A percentile compares a stretch with the other conserved stretches of the same genome.
Conservation (phyloP, 495 filamentous ascomycete genomes). For the Xylaria flabelliformis region DNA sequence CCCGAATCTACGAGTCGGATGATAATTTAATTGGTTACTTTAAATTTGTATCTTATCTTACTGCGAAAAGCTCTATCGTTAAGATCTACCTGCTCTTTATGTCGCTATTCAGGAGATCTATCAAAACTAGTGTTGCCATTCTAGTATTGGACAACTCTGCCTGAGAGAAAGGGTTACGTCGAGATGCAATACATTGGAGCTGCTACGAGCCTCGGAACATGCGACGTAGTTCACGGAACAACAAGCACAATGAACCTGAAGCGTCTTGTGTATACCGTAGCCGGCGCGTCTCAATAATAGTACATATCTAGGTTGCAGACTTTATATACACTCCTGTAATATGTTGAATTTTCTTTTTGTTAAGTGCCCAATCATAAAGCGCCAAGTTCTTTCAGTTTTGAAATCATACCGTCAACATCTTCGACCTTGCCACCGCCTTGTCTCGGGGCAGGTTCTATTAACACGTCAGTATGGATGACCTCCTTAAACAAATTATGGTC, state of each 20-base stretch:
- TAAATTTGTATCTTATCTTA: too few relatives aligned
- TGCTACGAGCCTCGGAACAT: background rate
- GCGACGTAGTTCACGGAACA: background rate
- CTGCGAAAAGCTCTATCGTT: too few relatives aligned
- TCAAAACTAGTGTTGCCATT: too few relatives aligned
- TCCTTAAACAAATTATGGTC: background rate
- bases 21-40: too few relatives aligned
- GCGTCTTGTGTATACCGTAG: background rate
- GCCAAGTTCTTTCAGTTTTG: slow-evolving; percentile 93
- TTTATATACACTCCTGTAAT: slow-evolving; percentile 11
- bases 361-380: slow-evolving; percentile 66
- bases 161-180: background rate
- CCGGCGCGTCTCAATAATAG: background rate
- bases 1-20: background rate
- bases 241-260: background rate
- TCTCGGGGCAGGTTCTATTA: slow-evolving; percentile 79
- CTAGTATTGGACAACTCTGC: too few relatives aligned
- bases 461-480: slow-evolving; percentile 39
- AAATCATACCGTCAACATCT: slow-evolving; percentile 91
- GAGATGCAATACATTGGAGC: background rate
- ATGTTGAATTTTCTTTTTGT: slow-evolving; percentile 25
- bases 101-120: too few relatives aligned
- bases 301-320: slow-evolving; percentile 5
- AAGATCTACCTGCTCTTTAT: too few relatives aligned
- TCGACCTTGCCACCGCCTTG: slow-evolving; percentile 96